phyloP scores from a whole-genome alignment of 371 early-diverging fungal genomes.

The Nematocida sp. region DNA sequence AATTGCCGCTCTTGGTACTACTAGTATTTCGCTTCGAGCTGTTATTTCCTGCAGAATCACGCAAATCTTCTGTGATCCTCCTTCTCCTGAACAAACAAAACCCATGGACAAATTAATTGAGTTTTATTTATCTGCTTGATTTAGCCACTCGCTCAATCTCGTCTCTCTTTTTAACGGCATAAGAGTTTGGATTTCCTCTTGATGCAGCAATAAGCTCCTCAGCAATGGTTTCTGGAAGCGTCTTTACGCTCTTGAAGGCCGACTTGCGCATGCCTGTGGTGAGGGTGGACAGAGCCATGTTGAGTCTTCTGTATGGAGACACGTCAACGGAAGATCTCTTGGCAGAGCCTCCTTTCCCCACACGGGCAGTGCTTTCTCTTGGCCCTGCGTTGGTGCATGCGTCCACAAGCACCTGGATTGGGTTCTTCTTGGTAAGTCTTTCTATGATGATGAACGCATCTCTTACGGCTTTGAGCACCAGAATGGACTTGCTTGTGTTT shows the following conservation, averaged over 20 bases:
- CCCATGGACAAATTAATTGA: slow-evolving; percentile 20
- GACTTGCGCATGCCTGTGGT: slow-evolving; percentile 83
- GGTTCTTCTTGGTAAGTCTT: slow-evolving; percentile 94
- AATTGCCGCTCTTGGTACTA: no score
- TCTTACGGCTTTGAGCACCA: slow-evolving; percentile 94
- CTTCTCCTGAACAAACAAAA: slow-evolving; percentile 10
- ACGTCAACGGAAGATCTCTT: slow-evolving; percentile 99
- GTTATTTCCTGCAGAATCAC: no score
- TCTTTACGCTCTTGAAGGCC: slow-evolving; percentile 89
- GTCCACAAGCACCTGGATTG: slow-evolving; percentile 94
- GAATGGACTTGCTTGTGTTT: slow-evolving; percentile 99
- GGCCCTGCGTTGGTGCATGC: slow-evolving; percentile 99
- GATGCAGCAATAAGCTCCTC: slow-evolving; percentile 99
- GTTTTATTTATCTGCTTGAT: slow-evolving; percentile 73
- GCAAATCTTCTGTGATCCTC: no score
- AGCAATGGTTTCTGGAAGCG: slow-evolving; percentile 97
- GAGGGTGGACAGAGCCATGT: slow-evolving; percentile 86
- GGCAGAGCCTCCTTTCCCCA: slow-evolving; percentile 96
- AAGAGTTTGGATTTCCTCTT: slow-evolving; percentile 61
- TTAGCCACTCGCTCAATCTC: slow-evolving; percentile 96
- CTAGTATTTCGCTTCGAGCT: no score
- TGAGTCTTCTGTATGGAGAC: slow-evolving; percentile 93
- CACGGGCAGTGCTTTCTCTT: slow-evolving; percentile 98
- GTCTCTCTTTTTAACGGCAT: slow-evolving; percentile 89
- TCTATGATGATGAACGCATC: slow-evolving; percentile 98